Base-by-base conservation (phyloP, 1,284 basidiomycete genomes). In the Austroboletus niveus region DNA sequence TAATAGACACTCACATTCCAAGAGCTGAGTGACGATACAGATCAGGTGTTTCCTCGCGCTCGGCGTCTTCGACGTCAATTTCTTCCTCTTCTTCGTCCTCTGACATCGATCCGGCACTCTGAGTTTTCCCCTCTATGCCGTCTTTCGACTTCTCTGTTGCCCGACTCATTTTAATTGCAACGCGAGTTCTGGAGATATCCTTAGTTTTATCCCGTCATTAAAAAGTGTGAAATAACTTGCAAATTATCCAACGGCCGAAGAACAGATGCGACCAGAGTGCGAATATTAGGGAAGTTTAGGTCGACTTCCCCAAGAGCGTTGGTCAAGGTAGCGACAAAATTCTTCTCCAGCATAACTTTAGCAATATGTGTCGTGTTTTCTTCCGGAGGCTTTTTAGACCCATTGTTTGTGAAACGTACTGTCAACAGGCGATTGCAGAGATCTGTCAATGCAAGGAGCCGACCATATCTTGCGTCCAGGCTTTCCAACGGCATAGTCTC, bases 261-360 rank as follows among this genome's bases (percentile, higher is more conserved):
- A 53, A 99, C 85, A 1, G 89, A 85, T 20, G 89, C 86, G 15
- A 99, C 85, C 29, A 98, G 78, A 36, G 83, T 81, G 52, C 89
- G 87, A 58, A 98, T 85, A 60, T 95, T 87, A 2, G 97, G 97
- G 71, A 95, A 96, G 67, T 98, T 97, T 48, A 98, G 80, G 65
- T 99, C 97, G 36, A 98, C 85, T 52, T 99, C 97, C 8, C 92
- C 87, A 9, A 98, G 78, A 11, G 94, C 89, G 47, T 79, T 88
- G 0, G 97, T 98, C 32, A 99, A 76, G 4, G 89, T 87, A 7
- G 89, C 81, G 20, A 98, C 97, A 62, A 92, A 97, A 66, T 93
- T 94, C 77, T 98, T 98, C 76, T 99, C 97, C 42, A 99, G 74
- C 97, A 99, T 99, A 57, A 95, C 82, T 75, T 98, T 99, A 40